Evolutionary conservation across 1,284 basidiomycete species (phyloP).

Genomic region (Malassezia arunalokei): DNA sequence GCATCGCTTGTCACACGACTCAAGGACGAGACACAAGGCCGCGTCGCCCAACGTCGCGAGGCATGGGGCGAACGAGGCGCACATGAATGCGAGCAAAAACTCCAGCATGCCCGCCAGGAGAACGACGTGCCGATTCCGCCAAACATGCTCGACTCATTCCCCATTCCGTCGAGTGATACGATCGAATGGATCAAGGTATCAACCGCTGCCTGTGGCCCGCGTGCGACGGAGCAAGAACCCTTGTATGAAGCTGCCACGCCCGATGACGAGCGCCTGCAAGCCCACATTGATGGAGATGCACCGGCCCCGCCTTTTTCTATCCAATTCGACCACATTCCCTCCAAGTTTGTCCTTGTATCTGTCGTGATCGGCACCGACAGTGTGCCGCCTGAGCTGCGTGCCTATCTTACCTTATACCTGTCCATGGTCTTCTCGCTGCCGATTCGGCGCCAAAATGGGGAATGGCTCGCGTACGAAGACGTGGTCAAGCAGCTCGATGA

Average conservation of each 20-base stretch:
- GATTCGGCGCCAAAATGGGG: slow-evolving; percentile 60
- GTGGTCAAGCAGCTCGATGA: slow-evolving; percentile 81
- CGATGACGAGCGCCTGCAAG: slow-evolving; percentile 50
- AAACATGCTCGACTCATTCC: slow-evolving; percentile 67
- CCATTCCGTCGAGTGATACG: slow-evolving; percentile 54
- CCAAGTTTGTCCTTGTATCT: slow-evolving; percentile 66
- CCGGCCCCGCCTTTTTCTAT: slow-evolving; percentile 69
- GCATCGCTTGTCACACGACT: slow-evolving; percentile 68
- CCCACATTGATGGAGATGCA: slow-evolving; percentile 62
- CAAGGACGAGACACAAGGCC: slow-evolving; percentile 67
- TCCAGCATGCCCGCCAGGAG: slow-evolving; percentile 73
- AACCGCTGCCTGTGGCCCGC: slow-evolving; percentile 48
- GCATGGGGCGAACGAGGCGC: slow-evolving; percentile 70
- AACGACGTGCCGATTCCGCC: slow-evolving; percentile 73
- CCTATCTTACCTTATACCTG: slow-evolving; percentile 70
- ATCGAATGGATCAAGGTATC: slow-evolving; percentile 92
- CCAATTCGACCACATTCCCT: slow-evolving; percentile 64
- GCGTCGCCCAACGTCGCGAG: slow-evolving; percentile 60
- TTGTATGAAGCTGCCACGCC: slow-evolving; percentile 37
- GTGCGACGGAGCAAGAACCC: slow-evolving; percentile 8
- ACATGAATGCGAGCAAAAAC: slow-evolving; percentile 57
- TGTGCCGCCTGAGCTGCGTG: slow-evolving; percentile 32
- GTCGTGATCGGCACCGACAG: slow-evolving; percentile 56
- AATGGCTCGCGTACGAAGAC: slow-evolving; percentile 67
- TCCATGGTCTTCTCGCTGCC: slow-evolving; percentile 81